Evolutionary conservation across 306 rosid genomes (phyloP).

Genomic region (Gastrolobium bilobum): DNA sequence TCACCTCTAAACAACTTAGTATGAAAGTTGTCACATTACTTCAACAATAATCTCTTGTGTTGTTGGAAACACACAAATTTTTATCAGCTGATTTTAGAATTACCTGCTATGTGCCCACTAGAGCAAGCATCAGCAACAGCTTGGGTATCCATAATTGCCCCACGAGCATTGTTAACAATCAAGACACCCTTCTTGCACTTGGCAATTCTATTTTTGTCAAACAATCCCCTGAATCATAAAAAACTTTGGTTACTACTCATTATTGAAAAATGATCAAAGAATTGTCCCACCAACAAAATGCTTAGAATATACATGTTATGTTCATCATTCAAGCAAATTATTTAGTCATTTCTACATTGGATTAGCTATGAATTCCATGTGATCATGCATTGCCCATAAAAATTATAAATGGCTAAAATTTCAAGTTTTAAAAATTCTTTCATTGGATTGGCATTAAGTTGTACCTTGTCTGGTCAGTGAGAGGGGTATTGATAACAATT

Average conservation of each 20-base stretch:
- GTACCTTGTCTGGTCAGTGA: slow-evolving; percentile 92
- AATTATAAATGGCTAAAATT: background rate
- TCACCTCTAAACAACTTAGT: background rate
- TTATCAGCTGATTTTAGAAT: slow-evolving; percentile 34
- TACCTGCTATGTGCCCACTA: slow-evolving; percentile 94
- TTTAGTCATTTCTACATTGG: background rate
- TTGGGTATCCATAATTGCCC: slow-evolving; percentile 92
- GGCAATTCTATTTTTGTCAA: slow-evolving; percentile 77
- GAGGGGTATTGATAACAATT: slow-evolving; percentile 89
- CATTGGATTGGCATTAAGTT: background rate
- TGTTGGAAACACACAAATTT: background rate
- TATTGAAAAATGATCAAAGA: slow-evolving; percentile 10
- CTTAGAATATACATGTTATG: background rate
- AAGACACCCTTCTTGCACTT: slow-evolving; percentile 92
- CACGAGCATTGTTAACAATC: slow-evolving; percentile 93
- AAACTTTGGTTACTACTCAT: slow-evolving; percentile 5
- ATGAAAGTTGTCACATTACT: background rate
- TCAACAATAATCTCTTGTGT: slow-evolving; percentile 7
- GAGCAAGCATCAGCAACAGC: slow-evolving; percentile 89
- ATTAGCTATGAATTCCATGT: background rate
- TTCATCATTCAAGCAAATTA: background rate
- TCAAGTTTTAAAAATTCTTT: background rate
- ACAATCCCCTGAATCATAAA: slow-evolving; percentile 74
- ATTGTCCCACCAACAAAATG: background rate
- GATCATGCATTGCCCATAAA: background rate